Conservation (phyloP, 176 grass and related monocot species). For the Tillandsia fasciculata region DNA sequence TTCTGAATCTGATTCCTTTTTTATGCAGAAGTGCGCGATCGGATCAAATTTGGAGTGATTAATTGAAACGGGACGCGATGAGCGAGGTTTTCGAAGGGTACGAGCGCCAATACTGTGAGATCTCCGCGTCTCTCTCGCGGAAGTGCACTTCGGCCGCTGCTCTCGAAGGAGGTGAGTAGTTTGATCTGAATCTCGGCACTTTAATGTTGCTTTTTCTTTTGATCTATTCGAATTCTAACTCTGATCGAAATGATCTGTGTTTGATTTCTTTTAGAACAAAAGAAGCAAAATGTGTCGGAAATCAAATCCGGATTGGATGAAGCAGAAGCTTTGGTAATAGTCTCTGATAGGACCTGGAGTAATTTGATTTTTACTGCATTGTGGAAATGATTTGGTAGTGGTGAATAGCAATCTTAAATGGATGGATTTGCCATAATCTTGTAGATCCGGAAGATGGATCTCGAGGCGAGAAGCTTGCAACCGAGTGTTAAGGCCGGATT, state of each 20-base stretch:
- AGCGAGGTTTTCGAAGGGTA: conserved; percentile 72
- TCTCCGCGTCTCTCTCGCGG: conserved; percentile 63
- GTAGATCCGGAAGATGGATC: conserved; percentile 97
- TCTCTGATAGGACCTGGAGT: background rate
- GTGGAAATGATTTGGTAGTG: background rate
- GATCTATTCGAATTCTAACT: background rate
- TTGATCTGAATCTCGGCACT: background rate
- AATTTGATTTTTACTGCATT: conserved; percentile 2
- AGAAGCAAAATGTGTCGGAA: conserved; percentile 75
- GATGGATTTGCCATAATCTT: background rate
- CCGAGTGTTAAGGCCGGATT: conserved; percentile 68
- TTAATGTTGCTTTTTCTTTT: background rate
- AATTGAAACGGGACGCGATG: conserved; percentile 29
- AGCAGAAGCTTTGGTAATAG: conserved; percentile 58
- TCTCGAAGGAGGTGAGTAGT: conserved; percentile 46
- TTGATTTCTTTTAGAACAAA: conserved; percentile 45
- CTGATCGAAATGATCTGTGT: background rate
- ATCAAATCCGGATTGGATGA: conserved; percentile 76
- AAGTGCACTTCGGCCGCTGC: conserved; percentile 57
- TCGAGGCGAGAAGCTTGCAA: conserved; percentile 88
- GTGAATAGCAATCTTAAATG: background rate
- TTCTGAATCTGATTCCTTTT: background rate
- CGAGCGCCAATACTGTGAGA: conserved; percentile 82
- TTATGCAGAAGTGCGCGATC: background rate
- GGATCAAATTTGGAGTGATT: background rate